These are phyloP conservation scores for Papiliotrema terrestris DNA, from an alignment of 1,284 basidiomycete species.

Conservation along the genomic window DNA sequence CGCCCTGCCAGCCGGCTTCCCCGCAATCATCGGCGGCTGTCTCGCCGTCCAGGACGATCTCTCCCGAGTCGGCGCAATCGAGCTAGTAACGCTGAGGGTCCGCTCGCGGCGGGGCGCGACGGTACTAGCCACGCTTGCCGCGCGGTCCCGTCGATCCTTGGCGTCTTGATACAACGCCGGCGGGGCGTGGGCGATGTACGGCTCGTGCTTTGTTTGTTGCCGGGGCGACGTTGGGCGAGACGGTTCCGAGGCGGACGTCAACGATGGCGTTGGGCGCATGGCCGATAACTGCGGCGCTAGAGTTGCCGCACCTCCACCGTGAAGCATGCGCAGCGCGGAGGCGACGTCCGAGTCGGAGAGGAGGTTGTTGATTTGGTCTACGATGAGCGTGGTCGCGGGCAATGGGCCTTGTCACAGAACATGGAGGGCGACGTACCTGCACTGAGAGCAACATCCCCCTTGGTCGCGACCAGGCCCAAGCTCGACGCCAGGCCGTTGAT, in stretches of 20 bases:
- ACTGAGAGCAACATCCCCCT: slow-evolving; percentile 24
- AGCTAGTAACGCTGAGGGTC: slow-evolving; percentile 8
- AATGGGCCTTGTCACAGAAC: slow-evolving; percentile 35
- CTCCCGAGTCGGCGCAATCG: not conserved
- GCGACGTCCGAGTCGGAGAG: slow-evolving; percentile 37
- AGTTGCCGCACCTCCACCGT: slow-evolving; percentile 8
- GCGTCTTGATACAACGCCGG: slow-evolving; percentile 8
- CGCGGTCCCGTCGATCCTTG: not conserved
- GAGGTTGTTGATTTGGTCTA: slow-evolving; percentile 40
- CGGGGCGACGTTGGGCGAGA: slow-evolving; percentile 7
- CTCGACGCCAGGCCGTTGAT: slow-evolving; percentile 26
- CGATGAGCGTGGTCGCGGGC: slow-evolving; percentile 15
- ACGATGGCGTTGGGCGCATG: slow-evolving; percentile 1
- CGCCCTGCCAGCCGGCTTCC: not conserved
- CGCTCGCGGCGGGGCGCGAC: slow-evolving; percentile 1
- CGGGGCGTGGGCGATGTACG: slow-evolving; percentile 4
- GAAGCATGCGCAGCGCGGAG: slow-evolving; percentile 34
- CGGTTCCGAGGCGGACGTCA: slow-evolving; percentile 3
- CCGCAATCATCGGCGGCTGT: not conserved
- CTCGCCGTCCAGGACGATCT: not conserved
- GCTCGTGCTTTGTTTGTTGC: not conserved
- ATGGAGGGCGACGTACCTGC: slow-evolving; percentile 17
- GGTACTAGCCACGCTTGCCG: slow-evolving; percentile 1
- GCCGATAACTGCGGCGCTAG: slow-evolving; percentile 5
- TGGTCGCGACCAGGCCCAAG: slow-evolving; percentile 24